phyloP scores from a whole-genome alignment of 208 protist genomes.

The Wallacemonas rigidus region DNA sequence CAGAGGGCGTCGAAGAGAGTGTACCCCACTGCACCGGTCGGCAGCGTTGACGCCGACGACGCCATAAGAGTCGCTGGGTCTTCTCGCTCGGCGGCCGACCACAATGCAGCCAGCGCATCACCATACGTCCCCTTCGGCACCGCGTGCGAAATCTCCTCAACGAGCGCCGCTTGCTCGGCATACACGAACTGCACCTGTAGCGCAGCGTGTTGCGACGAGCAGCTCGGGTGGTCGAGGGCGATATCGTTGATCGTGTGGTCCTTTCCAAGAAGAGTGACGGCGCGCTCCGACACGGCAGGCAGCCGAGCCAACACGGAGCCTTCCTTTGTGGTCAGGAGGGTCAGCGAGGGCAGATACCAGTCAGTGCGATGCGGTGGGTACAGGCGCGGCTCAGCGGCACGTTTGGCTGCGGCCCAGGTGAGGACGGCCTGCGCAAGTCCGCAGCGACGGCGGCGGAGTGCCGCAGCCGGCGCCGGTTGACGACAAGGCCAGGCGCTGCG shows the following conservation, averaged over 20 bases:
- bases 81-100: background rate
- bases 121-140: background rate
- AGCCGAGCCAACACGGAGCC: slow-evolving; percentile 34
- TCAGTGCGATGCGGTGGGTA: slow-evolving; percentile 15
- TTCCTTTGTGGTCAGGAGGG: slow-evolving; percentile 63
- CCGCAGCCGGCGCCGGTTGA: background rate
- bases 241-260: slow-evolving; percentile 66
- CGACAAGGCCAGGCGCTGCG: background rate
- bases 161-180: slow-evolving; percentile 19
- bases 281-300: slow-evolving; percentile 36
- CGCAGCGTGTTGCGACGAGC: slow-evolving; percentile 80
- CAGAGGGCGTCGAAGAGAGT: slow-evolving; percentile 28
- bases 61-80: background rate
- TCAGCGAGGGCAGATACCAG: slow-evolving; percentile 60
- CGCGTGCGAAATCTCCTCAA: background rate
- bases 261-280: slow-evolving; percentile 71
- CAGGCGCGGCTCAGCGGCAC: background rate
- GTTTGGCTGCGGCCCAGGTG: background rate
- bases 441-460: slow-evolving; percentile 14
- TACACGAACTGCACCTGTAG: slow-evolving; percentile 68
- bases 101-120: background rate
- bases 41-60: background rate
- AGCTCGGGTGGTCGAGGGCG: slow-evolving; percentile 71
- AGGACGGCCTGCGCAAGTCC: background rate
- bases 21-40: background rate